Conservation (phyloP, 306 rosid species). For the Prunus kanzakura region DNA sequence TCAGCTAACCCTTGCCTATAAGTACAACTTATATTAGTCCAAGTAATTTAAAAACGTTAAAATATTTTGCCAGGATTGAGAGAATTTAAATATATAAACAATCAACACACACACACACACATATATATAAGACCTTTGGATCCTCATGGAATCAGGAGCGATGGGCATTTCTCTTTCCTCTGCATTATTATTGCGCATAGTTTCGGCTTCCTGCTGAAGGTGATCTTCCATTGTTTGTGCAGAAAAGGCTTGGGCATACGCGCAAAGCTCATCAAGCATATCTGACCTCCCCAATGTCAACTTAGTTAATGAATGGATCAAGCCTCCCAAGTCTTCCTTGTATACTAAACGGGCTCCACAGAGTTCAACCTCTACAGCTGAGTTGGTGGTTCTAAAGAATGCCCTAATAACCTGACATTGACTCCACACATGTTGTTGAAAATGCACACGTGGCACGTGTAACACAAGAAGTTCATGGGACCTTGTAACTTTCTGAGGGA, state of each 20-base stretch:
- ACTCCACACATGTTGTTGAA: neutral
- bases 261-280: neutral
- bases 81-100: no score
- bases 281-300: neutral
- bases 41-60: neutral
- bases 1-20: no score
- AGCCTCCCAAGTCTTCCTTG: neutral
- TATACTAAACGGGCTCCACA: slow-evolving; percentile 22
- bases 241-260: neutral
- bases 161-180: neutral
- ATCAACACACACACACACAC: no score
- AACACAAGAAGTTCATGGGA: neutral
- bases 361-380: slow-evolving; percentile 7
- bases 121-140: no score
- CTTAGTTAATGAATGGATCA: neutral
- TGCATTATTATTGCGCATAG: neutral
- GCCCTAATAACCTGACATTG: slow-evolving; percentile 12
- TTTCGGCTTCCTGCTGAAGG: neutral
- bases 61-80: neutral
- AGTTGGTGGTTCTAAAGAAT: neutral
- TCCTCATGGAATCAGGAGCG: no score
- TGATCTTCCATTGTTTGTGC: neutral
- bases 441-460: neutral
- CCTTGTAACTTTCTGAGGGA: neutral
- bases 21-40: no score